A percentile compares a stretch with the other conserved stretches of the same genome.
Conservation (phyloP, 2,329 filamentous ascomycete species). For the Nemania sp. region DNA sequence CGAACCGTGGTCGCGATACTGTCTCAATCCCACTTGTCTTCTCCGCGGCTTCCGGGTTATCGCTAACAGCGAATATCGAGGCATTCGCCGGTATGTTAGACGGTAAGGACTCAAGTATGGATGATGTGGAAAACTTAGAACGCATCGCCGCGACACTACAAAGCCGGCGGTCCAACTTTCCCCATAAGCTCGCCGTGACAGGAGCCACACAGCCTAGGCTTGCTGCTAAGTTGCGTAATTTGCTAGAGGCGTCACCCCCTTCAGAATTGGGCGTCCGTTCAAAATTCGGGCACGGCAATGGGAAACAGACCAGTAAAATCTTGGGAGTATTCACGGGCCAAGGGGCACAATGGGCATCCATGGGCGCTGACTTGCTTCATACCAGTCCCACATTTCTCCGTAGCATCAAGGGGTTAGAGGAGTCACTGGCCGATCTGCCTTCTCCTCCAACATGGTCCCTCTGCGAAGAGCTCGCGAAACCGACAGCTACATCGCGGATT, state of each 20-base stretch:
- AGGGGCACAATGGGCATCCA: slow-evolving; percentile 36
- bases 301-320: slow-evolving; percentile 4
- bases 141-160: slow-evolving; percentile 13
- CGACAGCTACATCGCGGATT: slow-evolving; percentile 33
- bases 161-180: slow-evolving; percentile 6
- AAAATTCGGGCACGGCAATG: too few species aligned
- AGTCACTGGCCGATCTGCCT: slow-evolving; percentile 24
- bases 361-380: slow-evolving; percentile 32
- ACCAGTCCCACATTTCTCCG: slow-evolving; percentile 1
- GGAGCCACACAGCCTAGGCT: slow-evolving; percentile 5
- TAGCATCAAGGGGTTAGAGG: slow-evolving; percentile 26
- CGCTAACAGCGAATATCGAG: slow-evolving; percentile 1
- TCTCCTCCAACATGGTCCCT: slow-evolving; percentile 36
- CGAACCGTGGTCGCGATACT: too few species aligned
- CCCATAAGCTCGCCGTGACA: background rate
- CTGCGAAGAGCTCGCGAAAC: slow-evolving; percentile 24
- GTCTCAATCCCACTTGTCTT: slow-evolving; percentile 24
- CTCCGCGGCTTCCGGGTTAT: slow-evolving; percentile 19
- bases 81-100: slow-evolving; percentile 23
- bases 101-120: slow-evolving; percentile 6
- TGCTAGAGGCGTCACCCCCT: too few species aligned
- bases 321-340: slow-evolving; percentile 35
- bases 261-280: too few species aligned
- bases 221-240: too few species aligned
- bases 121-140: background rate